Evolutionary conservation across 768 basidiomycete genomes (phyloP).

Genomic region (Suillus decipiens): DNA sequence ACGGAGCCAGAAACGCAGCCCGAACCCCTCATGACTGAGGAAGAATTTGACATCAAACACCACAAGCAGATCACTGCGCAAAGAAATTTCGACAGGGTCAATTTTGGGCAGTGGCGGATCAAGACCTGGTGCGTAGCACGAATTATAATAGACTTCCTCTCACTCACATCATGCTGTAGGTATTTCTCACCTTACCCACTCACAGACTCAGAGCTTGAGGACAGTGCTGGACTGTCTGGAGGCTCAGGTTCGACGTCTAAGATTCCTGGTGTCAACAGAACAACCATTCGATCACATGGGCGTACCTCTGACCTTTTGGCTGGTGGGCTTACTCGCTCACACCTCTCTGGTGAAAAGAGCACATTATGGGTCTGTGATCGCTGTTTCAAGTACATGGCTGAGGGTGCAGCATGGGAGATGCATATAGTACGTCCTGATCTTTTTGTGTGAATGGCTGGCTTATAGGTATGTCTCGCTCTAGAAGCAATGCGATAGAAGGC

Average conservation of each 20-base stretch:
- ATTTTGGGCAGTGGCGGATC: conserved; percentile 84
- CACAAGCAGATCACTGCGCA: conserved; percentile 68
- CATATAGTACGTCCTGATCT: conserved; percentile 51
- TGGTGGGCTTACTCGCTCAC: conserved; percentile 56
- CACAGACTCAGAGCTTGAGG: conserved; percentile 64
- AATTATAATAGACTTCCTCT: conserved; percentile 3
- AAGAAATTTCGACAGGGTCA: conserved; percentile 85
- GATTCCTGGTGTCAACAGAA: conserved; percentile 51
- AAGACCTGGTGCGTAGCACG: conserved; percentile 73
- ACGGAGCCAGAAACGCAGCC: conserved; percentile 17
- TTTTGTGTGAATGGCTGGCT: conserved; percentile 15
- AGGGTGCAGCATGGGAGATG: conserved; percentile 68
- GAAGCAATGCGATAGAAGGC: conserved; percentile 66
- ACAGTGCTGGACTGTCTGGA: conserved; percentile 29
- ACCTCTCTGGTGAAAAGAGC: conserved; percentile 47
- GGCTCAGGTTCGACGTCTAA: conserved; percentile 35
- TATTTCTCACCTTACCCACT: conserved; percentile 94
- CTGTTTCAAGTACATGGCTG: conserved; percentile 97
- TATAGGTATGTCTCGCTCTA: conserved; percentile 30
- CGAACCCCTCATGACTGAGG: conserved; percentile 55
- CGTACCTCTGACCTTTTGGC: conserved; percentile 75
- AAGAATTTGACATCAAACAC: conserved; percentile 68
- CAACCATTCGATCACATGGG: conserved; percentile 60
- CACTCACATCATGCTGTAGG: conserved; percentile 43
- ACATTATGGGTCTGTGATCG: conserved; percentile 84